Evolutionary conservation across 345 rosid species (phyloP), one percentile per base, ranked within the genome.

Genomic region (Rhizophora apiculata): DNA sequence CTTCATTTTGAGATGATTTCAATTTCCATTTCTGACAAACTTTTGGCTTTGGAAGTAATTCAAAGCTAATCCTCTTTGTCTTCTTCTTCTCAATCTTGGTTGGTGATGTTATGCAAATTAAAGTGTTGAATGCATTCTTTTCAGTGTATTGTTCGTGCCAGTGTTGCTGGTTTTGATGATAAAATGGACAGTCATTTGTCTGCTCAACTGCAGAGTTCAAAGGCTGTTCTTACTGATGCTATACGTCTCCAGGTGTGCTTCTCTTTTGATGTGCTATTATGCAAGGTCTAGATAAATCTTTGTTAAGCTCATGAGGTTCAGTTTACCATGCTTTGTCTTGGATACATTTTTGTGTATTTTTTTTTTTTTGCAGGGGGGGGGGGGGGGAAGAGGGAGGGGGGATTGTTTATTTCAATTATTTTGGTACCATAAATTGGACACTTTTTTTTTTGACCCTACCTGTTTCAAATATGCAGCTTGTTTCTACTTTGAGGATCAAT

Each of bases 91-190:
- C 51, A 53, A 62, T 43, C 49, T 43, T 43, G 65, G 24, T 16
- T 39, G 20, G 56, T 11, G 22, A 46, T 30, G 60, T 21, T 36
- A 22, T 53, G 43, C 70, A 46, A 64, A 26, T 74, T 79, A 64
- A 71, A 55, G 34, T 67, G 37, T 72, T 71, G 32, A 59, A 67
- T 72, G 64, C 59, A 83, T 77, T 65, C 67, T 69, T 65, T 63
- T 68, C 85, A 89, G 98, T 93, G 98, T 68, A 75, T 78, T 65
- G 87, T 93, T 58, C 96, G 91, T 76, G 94, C 94, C 72, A 75
- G 91, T 58, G 87, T 84, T 80, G 54, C 76, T 67, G 88, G 89
- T 72, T 75, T 88, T 70, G 76, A 70, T 69, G 83, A 73, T 81
- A 67, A 84, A 46, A 48, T 68, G 2, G 81, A 63, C 67, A 70